Evolutionary conservation across 768 basidiomycete species (phyloP), one percentile per base, ranked within the genome.

Genomic region (Tricholoma sp.): DNA sequence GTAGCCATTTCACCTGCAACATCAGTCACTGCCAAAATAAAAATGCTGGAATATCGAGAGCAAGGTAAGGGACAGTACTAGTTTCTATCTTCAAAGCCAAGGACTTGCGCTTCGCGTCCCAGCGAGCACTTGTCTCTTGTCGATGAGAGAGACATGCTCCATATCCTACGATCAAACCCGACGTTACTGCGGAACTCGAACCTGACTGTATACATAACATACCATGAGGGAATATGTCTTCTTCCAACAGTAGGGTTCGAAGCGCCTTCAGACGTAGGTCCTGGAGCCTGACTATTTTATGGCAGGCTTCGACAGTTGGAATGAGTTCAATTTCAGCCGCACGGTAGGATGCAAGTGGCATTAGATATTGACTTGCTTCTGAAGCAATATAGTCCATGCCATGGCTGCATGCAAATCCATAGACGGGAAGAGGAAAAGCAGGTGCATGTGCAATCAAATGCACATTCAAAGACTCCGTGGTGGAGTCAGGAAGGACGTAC

Each of bases 191-290:
- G 24, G 39, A 47, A 54, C 29, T 12, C 19, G 34, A 9, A 32
- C 9, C 29, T n/a, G 51, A 39, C 50, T n/a, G 50, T 45, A 50
- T 19, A 53, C 52, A 8, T 14, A 39, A 63, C 67, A 58, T 54
- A 77, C 86, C 85, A 68, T 86, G 83, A 18, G 88, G 88, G 64
- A 89, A 90, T 46, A 89, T 75, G 32, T 84, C 80, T 64, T 88
- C 85, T 19, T 71, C 74, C 37, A 83, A 65, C 16, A 88, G 65
- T 5, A 83, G 69, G 24, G 76, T 74, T 47, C 79, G 77, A 50
- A 89, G 67, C 22, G 74, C 72, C 64, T 78, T 76, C 32, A 83
- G 76, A 52, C 88, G 80, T 57, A 77, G 69, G 54, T 77, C 75
- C 59, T 89, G 88, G 56, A 90, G 70, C 27, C 74, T 77, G 46